Base-by-base conservation (phyloP, 2,329 filamentous ascomycete genomes). In the Botrytis sinoallii region DNA sequence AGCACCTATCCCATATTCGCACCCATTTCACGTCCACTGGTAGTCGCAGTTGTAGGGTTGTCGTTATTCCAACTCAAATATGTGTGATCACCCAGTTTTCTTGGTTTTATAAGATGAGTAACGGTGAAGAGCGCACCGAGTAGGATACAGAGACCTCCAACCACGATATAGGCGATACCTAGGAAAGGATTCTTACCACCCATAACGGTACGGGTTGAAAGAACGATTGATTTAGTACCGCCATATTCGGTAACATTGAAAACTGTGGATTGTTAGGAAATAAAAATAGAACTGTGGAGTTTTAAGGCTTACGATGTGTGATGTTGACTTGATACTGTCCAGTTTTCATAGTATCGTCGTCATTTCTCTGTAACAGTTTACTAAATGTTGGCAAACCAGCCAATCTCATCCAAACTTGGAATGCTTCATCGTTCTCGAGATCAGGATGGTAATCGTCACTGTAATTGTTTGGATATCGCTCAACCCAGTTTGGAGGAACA, bases 371-470 rank as follows among this genome's bases (percentile, higher is more conserved):
- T 64, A 94, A 93, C 65, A 99, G 86, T 85, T 99, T 99, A 88
- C 93, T 97, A 82, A 99, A 99, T 8, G 92, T 92, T 1, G 96
- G 96, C 79, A 98, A 85, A 74, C 95, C 96, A 38, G 96, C 96
- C 2, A 97, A 97, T 79, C 96, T 91, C 96, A 99, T 99, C 96
- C 96, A 99, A 35, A 98, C 95, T 84, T 98, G 95, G 82, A 99
- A 97, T 61, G 90, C 90, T 82, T 97, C 92, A 84, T 94, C 91
- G 0, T 89, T 84, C 76, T 91, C 87, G 29, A 98, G 82, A 78
- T 96, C 84, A 0, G 94, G 90, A 2, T 88, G 88, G 70, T 87
- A 86, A 0, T 88, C 84, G 0, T 85, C 82, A 4, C 88, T 91
- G 81, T 97, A 97, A 75, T 88, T 89, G 55, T 91, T 81, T 10